A percentile compares a stretch with the other conserved stretches of the same genome.
These are phyloP conservation scores for Aspergillus candidus DNA, from an alignment of 2,329 filamentous ascomycete genomes.

Conservation along the genomic window DNA sequence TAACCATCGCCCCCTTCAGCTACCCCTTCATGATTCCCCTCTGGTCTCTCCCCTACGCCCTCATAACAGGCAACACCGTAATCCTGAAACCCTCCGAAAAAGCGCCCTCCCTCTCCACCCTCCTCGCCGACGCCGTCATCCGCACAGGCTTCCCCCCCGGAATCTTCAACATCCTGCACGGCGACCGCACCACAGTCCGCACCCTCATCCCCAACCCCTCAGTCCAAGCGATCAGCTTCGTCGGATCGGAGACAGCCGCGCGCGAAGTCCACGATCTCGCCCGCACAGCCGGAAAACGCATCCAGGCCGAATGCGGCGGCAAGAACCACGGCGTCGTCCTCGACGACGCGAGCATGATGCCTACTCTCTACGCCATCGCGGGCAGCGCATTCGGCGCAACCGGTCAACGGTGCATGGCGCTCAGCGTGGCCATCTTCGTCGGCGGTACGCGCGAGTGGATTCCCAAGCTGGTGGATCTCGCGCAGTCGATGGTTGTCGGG, in stretches of 20 bases:
- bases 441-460: slow-evolving; percentile 60
- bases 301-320: slow-evolving; percentile 61
- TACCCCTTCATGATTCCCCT: slow-evolving; percentile 62
- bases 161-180: slow-evolving; percentile 61
- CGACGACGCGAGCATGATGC: slow-evolving; percentile 62
- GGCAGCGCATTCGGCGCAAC: slow-evolving; percentile 62
- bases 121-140: slow-evolving; percentile 54
- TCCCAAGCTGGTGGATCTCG: slow-evolving; percentile 54
- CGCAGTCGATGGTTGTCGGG: slow-evolving; percentile 54
- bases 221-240: slow-evolving; percentile 62
- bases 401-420: slow-evolving; percentile 61
- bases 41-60: slow-evolving; percentile 57
- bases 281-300: slow-evolving; percentile 58
- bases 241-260: slow-evolving; percentile 59
- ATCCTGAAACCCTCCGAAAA: slow-evolving; percentile 60
- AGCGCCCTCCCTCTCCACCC: slow-evolving; percentile 56
- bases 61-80: slow-evolving; percentile 56
- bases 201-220: slow-evolving; percentile 60
- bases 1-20: slow-evolving; percentile 45
- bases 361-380: slow-evolving; percentile 58
- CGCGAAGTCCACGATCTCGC: slow-evolving; percentile 60
- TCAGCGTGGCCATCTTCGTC: slow-evolving; percentile 57
- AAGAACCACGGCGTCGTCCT: slow-evolving; percentile 63
- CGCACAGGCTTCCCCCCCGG: slow-evolving; percentile 58
- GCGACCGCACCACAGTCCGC: slow-evolving; percentile 56